Evolutionary conservation across 2,329 filamentous ascomycete species (phyloP), one percentile per base, ranked within the genome.

Genomic region (Monilinia fructigena): DNA sequence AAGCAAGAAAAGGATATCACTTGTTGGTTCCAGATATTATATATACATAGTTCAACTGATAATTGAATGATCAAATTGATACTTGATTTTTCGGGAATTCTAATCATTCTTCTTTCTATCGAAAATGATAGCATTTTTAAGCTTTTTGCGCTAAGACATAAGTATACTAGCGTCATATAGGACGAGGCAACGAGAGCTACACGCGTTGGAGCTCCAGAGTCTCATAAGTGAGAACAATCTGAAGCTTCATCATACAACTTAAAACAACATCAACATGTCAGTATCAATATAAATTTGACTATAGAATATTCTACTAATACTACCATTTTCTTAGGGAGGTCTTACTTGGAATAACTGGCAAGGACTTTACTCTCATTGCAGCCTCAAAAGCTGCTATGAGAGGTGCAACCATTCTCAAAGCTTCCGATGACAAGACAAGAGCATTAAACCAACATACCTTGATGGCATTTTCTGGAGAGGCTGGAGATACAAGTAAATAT

Each of bases 351-450:
- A 97, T 99, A 80, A 97, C 94, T 68, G 96, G 95, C 83, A 97
- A 97, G 85, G 96, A 99, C 86, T 99, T 97, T 80, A 96, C 93
- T 82, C 88, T 99, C 85, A 89, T 99, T 79, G 95, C 93, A 76
- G 92, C 95, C 75, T 98, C 93, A 70, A 98, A 99, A 84, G 95
- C 95, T 77, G 92, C 93, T 75, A 98, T 98, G 93, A 89, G 95
- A 82, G 95, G 95, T 76, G 92, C 93, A 71, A 97, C 94, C 68
- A 90, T 99, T 79, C 89, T 99, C 77, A 99, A 99, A 82, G 87
- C 92, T 67, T 86, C 88, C 72, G 96, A 99, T 80, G 94, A 99
- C 86, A 99, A 99, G 87, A 99, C 95, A 71, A 87, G 92, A 78
- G 82, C 86, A 72, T 83, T 99, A 74, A 99, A 97, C 85, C 90